These are phyloP conservation scores for Thermothelomyces thermophilus DNA, from an alignment of 2,329 filamentous ascomycete species.

Conservation along the genomic window DNA sequence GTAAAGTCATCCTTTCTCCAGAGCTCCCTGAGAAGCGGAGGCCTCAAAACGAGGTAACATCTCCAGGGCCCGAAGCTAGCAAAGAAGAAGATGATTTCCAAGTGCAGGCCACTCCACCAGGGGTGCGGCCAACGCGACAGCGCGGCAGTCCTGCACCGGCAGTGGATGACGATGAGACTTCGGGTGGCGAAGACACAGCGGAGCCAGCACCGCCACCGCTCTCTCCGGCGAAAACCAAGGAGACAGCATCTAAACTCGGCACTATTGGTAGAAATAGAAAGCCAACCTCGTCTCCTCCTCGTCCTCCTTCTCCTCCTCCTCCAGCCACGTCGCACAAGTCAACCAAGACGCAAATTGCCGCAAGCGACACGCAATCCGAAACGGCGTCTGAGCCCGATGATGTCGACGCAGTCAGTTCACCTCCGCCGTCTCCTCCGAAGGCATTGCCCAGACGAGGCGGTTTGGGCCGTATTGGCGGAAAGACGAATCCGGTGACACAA, in stretches of 20 bases:
- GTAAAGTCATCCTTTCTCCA: constrained; percentile 23
- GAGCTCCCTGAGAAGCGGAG: constrained; percentile 17
- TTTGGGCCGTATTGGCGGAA: constrained; percentile 38
- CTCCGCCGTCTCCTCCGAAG: constrained; percentile 24
- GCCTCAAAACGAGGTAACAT: constrained; percentile 12
- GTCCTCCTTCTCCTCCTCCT: constrained; percentile 24
- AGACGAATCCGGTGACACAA: constrained; percentile 17
- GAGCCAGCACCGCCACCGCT: constrained; percentile 11
- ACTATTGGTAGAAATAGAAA: constrained; percentile 32
- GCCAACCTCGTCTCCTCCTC: constrained; percentile 27
- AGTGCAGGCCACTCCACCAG: constrained; percentile 42
- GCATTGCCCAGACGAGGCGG: constrained; percentile 28
- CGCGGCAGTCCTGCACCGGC: constrained; percentile 6
- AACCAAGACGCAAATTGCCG: not conserved
- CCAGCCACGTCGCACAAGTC: constrained; percentile 21
- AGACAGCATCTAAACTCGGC: constrained; percentile 28
- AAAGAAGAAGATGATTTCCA: constrained; percentile 44
- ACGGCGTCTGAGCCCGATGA: constrained; percentile 36
- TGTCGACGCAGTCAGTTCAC: not conserved
- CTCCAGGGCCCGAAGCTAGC: constrained; percentile 15
- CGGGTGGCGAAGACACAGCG: constrained; percentile 29
- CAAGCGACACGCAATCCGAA: constrained; percentile 29
- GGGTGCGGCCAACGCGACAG: constrained; percentile 25
- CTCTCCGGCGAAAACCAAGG: not conserved
- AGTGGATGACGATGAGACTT: constrained; percentile 28